phyloP scores from a whole-genome alignment of 148 eudicot genomes.

The Arctostaphylos glauca region DNA sequence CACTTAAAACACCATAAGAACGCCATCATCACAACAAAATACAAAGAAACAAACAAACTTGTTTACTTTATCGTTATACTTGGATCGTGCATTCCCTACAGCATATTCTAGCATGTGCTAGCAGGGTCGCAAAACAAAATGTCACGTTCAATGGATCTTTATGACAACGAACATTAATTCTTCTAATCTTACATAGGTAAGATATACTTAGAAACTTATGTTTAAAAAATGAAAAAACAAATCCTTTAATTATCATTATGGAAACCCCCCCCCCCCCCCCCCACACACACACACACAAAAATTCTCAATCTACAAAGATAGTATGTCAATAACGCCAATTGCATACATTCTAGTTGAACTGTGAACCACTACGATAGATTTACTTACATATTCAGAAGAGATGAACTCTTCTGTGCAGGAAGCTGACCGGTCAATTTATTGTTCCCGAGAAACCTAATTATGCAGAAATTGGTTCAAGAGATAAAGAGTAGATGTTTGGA shows the following conservation, averaged over 20 bases:
- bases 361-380: not conserved
- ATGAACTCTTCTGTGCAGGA: too few relatives aligned
- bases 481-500: not conserved
- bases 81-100: too few relatives aligned
- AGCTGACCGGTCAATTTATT: not conserved
- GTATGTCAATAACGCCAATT: too few relatives aligned
- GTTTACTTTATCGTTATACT: too few relatives aligned
- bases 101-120: too few relatives aligned
- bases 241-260: not conserved
- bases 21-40: too few relatives aligned
- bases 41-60: too few relatives aligned
- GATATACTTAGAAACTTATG: not conserved
- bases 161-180: not conserved
- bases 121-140: too few relatives aligned
- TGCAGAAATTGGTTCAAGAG: not conserved
- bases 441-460: not conserved
- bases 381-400: not conserved
- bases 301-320: too few relatives aligned
- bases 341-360: not conserved
- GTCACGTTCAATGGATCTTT: not conserved
- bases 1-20: too few relatives aligned
- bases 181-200: not conserved
- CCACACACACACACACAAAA: too few relatives aligned
- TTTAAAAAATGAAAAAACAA: not conserved
- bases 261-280: too few relatives aligned